Evolutionary conservation across 345 rosid species (phyloP), one percentile per base, ranked within the genome.

Genomic region (Linum lewisii): DNA sequence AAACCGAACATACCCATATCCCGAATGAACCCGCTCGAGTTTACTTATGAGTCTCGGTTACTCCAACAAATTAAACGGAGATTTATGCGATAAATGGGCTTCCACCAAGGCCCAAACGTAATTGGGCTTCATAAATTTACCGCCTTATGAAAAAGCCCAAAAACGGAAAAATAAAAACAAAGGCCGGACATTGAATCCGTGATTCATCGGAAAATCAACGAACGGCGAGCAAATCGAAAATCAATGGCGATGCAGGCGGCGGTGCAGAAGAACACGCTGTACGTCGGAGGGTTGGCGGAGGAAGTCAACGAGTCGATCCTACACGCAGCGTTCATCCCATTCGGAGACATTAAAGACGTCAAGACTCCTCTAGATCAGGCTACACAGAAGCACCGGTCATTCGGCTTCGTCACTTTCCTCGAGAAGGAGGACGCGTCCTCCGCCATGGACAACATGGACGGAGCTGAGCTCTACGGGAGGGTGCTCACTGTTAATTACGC

Each of bases 401-500:
- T 89, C 67, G 99, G 99, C 51, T 93, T 93, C 82, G 96, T 93
- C 56, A 93, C 95, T 68, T 89, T 93, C 68, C 85, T 89, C 19
- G 89, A 92, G 70, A 77, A 77, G 67, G 97, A 93, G 64, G 99
- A 89, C 47, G 99, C 97, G 49, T 42, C 81, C 38, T 77, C 95
- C 37, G 95, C 99, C 52, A 93, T 93, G 95, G 99, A 89, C 72
- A 93, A 93, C 70, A 89, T 87, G 99, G 97, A 93, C 59, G 97
- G 95, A 26, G 86, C 96, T 6, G 97, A 93, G 78, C 97, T 93
- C 21, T 89, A 87, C 56, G 99, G 97, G n/a, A 89, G 95, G 5
- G 99, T 89, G 55, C 97, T 89, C 69, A 93, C 99, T 32, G 97
- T 93, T 69, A 93, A 93, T 62, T 93, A 87, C 63, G 99, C 97